Evolutionary conservation across 1,139 yeast genomes (phyloP), one percentile per base, ranked within the genome.

Genomic region (Entelexis paramagnoliae): DNA sequence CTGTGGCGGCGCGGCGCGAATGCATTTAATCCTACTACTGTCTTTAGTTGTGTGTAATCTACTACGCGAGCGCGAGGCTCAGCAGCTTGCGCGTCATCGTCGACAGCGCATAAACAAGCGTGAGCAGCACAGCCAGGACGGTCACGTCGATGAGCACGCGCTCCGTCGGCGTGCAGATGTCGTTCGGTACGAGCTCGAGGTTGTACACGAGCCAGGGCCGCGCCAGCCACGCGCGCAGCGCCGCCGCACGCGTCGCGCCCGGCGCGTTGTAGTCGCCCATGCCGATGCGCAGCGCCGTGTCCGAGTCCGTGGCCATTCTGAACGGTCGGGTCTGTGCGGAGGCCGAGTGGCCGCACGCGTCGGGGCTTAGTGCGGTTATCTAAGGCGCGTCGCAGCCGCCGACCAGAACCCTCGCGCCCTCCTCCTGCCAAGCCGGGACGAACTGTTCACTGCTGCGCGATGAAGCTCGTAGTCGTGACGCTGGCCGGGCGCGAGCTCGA

Each of bases 401-500:
- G 39, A 35, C 39, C 24, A 13, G 16, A 26, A 36, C 41, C 41
- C 41, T 36, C 28, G 19, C 22, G 24, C 24, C 39, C 9, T n/a
- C n/a, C 14, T 8, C 28, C 17, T 36, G 26, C 45, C 45, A 10
- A 19, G n/a, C 20, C 13, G 19, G 46, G 36, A 22, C 24, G 24
- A 22, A 22, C 24, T 22, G 6, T 22, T 4, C 24, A 22, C 6
- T 4, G 24, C n/a, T n/a, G 24, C 24, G 16, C 9, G 11, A 59
- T 59, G 62, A 48, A 51, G 53, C 51, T 59, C 29, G 38, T 30
- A 6, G 55, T 55, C 24, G 53, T 49, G 38, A 54, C 54, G 16
- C 54, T 59, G 22, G 50, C 58, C 2, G 60, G 60, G 14, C 52
- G 51, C 29, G 59, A 59, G 48, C 53, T 58, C 34, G 47, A 53